Percentiles rank a stretch among this genome's conserved stretches.
Evolutionary conservation across 345 rosid genomes (phyloP).

Genomic region (Euphorbia tirucalli): DNA sequence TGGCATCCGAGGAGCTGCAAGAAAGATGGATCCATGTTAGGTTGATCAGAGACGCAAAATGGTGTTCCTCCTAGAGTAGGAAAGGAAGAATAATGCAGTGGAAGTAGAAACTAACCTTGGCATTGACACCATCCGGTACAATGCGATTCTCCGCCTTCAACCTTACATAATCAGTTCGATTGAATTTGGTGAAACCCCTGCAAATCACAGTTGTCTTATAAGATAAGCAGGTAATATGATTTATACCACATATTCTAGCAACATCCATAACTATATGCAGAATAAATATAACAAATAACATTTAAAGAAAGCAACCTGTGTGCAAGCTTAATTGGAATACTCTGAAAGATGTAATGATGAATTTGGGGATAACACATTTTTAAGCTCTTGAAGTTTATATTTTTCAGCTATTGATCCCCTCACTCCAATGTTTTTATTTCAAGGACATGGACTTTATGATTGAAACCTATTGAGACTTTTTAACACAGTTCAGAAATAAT

Average conservation of each 20-base stretch:
- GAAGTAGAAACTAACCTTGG: conserved; percentile 43
- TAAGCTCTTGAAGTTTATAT: too few species aligned
- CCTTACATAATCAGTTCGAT: conserved; percentile 51
- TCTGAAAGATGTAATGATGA: too few species aligned
- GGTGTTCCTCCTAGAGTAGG: too few species aligned
- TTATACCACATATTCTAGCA: neutral
- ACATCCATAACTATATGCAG: neutral
- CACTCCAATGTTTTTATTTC: too few species aligned
- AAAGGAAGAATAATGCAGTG: neutral
- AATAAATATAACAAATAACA: neutral
- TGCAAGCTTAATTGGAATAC: too few species aligned
- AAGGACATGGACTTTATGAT: too few species aligned
- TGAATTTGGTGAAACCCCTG: conserved; percentile 77
- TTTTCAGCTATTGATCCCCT: too few species aligned
- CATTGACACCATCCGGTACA: conserved; percentile 66
- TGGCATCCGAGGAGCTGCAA: conserved; percentile 70
- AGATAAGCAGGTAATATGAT: neutral
- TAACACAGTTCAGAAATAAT: too few species aligned
- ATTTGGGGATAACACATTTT: too few species aligned
- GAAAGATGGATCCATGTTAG: conserved; percentile 1
- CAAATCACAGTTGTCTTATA: neutral
- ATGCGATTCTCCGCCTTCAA: conserved; percentile 60
- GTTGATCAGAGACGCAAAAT: neutral
- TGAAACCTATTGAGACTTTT: too few species aligned
- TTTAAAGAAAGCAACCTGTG: neutral